Percentiles rank a stretch among this genome's conserved stretches.
Conservation (phyloP, 1,139 yeast species). For the Hansenula anomala region DNA sequence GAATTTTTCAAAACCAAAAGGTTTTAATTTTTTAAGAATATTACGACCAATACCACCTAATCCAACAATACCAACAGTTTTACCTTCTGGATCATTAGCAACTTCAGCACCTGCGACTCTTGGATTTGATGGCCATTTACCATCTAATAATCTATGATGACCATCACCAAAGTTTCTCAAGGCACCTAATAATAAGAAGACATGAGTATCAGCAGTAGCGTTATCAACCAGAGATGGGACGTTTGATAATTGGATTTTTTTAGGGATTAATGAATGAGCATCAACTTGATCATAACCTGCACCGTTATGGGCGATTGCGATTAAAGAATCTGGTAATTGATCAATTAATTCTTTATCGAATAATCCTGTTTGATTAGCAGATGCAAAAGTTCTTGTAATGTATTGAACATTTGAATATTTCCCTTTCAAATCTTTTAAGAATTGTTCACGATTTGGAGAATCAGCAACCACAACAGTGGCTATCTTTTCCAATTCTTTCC, state of each 20-base stretch:
- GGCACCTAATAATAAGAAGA: conserved; percentile 60
- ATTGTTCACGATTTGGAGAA: conserved; percentile 46
- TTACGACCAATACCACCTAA: conserved; percentile 78
- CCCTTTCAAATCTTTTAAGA: conserved; percentile 37
- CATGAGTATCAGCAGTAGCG: conserved; percentile 81
- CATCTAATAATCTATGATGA: conserved; percentile 43
- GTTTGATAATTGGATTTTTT: conserved; percentile 61
- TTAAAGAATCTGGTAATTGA: conserved; percentile 56
- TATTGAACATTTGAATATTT: conserved; percentile 41
- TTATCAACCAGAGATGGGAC: conserved; percentile 70
- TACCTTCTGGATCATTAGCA: conserved; percentile 59
- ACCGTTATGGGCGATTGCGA: conserved; percentile 72
- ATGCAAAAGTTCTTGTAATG: conserved; percentile 49
- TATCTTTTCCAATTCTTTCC: conserved; percentile 43
- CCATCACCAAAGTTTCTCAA: conserved; percentile 58
- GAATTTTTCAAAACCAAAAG: conserved; percentile 59
- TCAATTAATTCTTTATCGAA: conserved; percentile 69
- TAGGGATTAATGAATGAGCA: conserved; percentile 31
- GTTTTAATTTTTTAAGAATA: conserved; percentile 53
- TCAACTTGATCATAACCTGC: conserved; percentile 93
- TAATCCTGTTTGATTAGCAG: conserved; percentile 55
- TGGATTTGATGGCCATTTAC: conserved; percentile 48
- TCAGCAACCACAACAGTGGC: conserved; percentile 46
- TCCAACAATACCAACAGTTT: conserved; percentile 63
- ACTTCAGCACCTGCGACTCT: conserved; percentile 40